A percentile compares a stretch with the other conserved stretches of the same genome.
These are phyloP conservation scores for Aspergillus sp. DNA, from an alignment of 2,329 filamentous ascomycete genomes.

Conservation along the genomic window DNA sequence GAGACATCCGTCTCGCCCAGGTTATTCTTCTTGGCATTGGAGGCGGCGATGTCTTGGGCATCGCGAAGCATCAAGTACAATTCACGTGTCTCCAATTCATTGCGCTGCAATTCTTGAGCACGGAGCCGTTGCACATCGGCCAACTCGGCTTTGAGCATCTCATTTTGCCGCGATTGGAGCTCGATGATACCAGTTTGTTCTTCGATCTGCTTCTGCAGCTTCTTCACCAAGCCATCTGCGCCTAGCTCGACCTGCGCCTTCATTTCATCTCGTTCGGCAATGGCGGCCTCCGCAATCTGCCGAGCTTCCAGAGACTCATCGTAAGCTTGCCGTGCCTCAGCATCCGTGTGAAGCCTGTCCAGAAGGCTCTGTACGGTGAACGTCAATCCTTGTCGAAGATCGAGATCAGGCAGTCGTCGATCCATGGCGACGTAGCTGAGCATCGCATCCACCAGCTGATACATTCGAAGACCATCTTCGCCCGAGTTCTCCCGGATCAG, in stretches of 20 bases:
- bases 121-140: conserved; percentile 81
- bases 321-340: conserved; percentile 84
- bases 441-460: conserved; percentile 98
- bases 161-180: conserved; percentile 79
- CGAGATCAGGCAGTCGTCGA: conserved; percentile 89
- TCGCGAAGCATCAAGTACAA: conserved; percentile 97
- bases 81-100: conserved; percentile 93
- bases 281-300: conserved; percentile 90
- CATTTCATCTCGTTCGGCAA: conserved; percentile 96
- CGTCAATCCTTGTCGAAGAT: conserved; percentile 94
- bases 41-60: conserved; percentile 91
- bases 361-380: conserved; percentile 95
- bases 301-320: conserved; percentile 89
- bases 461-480: conserved; percentile 90
- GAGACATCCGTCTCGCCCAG: conserved; percentile 65
- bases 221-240: conserved; percentile 88
- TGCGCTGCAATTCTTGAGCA: conserved; percentile 87
- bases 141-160: conserved; percentile 84
- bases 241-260: conserved; percentile 82
- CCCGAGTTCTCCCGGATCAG: conserved; percentile 88
- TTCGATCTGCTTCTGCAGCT: conserved; percentile 89
- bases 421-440: conserved; percentile 99
- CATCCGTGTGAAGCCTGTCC: conserved; percentile 95
- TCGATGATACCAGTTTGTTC: conserved; percentile 91
- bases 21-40: conserved; percentile 67